A percentile compares a stretch with the other conserved stretches of the same genome.
Evolutionary conservation across 2,329 filamentous ascomycete species (phyloP).

Genomic region (Myriosclerotinia duriaeana): DNA sequence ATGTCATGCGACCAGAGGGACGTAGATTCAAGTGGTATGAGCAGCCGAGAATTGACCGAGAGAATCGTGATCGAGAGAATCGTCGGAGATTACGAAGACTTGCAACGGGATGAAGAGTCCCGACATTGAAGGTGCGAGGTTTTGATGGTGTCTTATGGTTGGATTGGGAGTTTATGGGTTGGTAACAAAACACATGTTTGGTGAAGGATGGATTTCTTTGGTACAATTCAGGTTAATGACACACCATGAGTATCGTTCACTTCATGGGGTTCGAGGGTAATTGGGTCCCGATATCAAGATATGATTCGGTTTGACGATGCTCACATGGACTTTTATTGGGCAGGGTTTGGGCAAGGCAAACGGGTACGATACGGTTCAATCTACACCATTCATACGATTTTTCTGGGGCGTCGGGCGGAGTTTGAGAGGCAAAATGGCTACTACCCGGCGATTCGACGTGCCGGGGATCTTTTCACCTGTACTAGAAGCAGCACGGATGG

Average conservation of each 20-base stretch:
- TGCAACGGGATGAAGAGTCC: not conserved
- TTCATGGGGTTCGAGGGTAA: too few relatives aligned
- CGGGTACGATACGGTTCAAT: not conserved
- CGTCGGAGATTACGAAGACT: not conserved
- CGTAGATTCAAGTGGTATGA: conserved; percentile 5
- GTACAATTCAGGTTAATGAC: not conserved
- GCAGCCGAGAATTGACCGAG: conserved; percentile 7
- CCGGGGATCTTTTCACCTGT: not conserved
- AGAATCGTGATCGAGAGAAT: not conserved
- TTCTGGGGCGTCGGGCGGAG: not conserved
- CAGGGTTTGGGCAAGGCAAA: not conserved
- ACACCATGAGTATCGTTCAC: not conserved
- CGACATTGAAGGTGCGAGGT: not conserved
- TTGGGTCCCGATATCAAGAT: too few relatives aligned
- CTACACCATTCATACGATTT: not conserved
- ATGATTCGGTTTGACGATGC: too few relatives aligned
- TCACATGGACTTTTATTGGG: not conserved
- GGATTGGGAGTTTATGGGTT: not conserved
- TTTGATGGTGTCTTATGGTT: not conserved
- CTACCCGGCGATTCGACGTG: not conserved
- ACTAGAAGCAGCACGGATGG: not conserved
- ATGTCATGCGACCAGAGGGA: conserved; percentile 16
- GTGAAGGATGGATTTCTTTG: not conserved
- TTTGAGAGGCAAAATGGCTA: not conserved
- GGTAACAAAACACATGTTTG: not conserved